Base-by-base conservation (phyloP, 208 protist species). In the Leishmania amazonensis region DNA sequence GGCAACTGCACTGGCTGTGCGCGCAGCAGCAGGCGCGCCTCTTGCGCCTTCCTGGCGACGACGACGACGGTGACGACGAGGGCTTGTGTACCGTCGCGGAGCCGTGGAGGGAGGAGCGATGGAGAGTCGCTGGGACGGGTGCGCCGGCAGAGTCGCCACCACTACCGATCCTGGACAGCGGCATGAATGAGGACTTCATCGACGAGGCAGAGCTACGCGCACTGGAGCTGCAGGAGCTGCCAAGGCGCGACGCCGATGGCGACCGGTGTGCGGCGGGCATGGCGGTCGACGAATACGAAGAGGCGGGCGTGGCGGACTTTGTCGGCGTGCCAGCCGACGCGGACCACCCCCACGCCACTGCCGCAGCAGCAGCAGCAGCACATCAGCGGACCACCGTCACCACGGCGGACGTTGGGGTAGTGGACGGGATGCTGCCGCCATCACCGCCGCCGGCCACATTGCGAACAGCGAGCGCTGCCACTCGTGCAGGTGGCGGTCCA, bases 391-490 rank as follows among this genome's bases (percentile, higher is more conserved):
- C 58, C 58, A 64, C 28, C 58, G 24, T n/a, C 58, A 64, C 24
- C 24, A 31, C 58, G 58, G 24, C 58, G 28, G 73, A 60, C 54
- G 57, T 57, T 31, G 65, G 21, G 31, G 15, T 79, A 60, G 13
- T 21, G 53, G 78, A 67, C 4, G 11, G 45, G 38, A 40, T 49
- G 21, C 80, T 31, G 5, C 80, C 84, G 45, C 80, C 64, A 1
- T 45, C 53, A 11, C 80, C 21, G 5, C 80, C 84, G 45, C 80
- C 64, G 1, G 62, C 53, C 1, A 68, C 72, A 5, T 47, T 78
- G 53, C 65, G 77, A 60, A 88, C 85, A 1, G 85, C 81, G 21
- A 85, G 80, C n/a, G 82, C 83, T 47, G 75, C 83, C 78, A 81
- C 81, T 3, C 81, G 75, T 3, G 72, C 81, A n/a, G 67, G 67